A percentile compares a stretch with the other conserved stretches of the same genome.
Evolutionary conservation across 2,329 filamentous ascomycete genomes (phyloP).

Genomic region (Calonectria honghensis): DNA sequence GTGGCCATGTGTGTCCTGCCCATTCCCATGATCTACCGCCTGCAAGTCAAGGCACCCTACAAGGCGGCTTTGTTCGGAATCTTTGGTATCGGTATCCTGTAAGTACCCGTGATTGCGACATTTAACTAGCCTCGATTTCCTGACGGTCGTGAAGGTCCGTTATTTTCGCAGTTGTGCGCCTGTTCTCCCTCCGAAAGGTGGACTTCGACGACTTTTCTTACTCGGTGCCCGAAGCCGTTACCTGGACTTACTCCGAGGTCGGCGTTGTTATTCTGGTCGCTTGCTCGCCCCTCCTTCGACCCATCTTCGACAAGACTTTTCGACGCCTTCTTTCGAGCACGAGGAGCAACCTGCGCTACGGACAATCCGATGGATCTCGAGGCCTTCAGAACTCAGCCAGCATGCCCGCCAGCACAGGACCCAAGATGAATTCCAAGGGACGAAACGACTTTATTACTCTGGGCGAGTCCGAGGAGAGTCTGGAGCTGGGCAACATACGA

Average conservation of each 20-base stretch:
- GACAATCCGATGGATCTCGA: slow-evolving; percentile 24
- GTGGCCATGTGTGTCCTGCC: slow-evolving; percentile 62
- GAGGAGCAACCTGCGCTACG: slow-evolving; percentile 24
- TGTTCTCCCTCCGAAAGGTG: slow-evolving; percentile 47
- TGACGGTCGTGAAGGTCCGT: slow-evolving; percentile 39
- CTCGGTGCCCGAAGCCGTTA: slow-evolving; percentile 48
- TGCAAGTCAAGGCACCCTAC: slow-evolving; percentile 59
- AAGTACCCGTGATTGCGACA: not conserved
- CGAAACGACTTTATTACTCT: slow-evolving; percentile 34
- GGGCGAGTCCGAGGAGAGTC: slow-evolving; percentile 36
- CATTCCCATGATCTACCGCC: slow-evolving; percentile 60
- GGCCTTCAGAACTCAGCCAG: slow-evolving; percentile 11
- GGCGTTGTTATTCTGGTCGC: slow-evolving; percentile 53
- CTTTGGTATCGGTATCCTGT: slow-evolving; percentile 56
- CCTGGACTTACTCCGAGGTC: slow-evolving; percentile 52
- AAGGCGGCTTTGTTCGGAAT: slow-evolving; percentile 57
- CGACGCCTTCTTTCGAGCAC: slow-evolving; percentile 43
- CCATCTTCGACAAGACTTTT: slow-evolving; percentile 52
- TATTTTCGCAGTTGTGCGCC: slow-evolving; percentile 58
- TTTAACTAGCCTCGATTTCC: not conserved
- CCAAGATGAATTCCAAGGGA: slow-evolving; percentile 24
- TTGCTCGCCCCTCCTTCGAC: slow-evolving; percentile 51
- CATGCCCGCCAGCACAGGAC: slow-evolving; percentile 9
- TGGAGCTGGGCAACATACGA: slow-evolving; percentile 35
- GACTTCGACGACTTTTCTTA: slow-evolving; percentile 53